Base-by-base conservation (phyloP, 2,329 filamentous ascomycete species). In the Ustulina deusta region DNA sequence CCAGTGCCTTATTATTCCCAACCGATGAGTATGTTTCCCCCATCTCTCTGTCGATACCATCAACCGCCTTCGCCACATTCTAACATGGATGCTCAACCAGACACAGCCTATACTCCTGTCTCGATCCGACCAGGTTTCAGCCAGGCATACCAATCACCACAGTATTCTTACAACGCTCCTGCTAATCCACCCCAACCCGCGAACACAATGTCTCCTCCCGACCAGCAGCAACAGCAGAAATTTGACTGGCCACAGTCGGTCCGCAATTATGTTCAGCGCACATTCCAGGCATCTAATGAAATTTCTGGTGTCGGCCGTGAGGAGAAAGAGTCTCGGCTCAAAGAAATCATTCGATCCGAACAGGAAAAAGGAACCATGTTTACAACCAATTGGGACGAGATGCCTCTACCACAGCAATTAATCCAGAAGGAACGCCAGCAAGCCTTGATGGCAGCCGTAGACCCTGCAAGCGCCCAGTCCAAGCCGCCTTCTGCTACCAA, bases 291-390 rank as follows among this genome's bases (percentile, higher is more conserved):
- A 29, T 87, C 89, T 66, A 92, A 94, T 77, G 83, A 90, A 71
- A 86, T 92, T 69, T 75, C 86, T 5, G 85, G 87, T 44, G 87
- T 94, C 52, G 79, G 83, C 58, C 86, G 87, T 61, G 75, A 85
- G 61, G 93, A 97, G 65, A 91, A 97, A 85, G 92, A 97, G 79
- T 84, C 85, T 68, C 97, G 94, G 77, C 84, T 99, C 71, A 97
- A 95, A 80, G 83, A 90, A 68, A 91, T 94, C 73, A 97, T 99
- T 78, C 93, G 91, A 69, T 85, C 90, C 62, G 93, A 93, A 70
- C 94, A 93, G 72, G 91, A 95, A 74, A 87, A 83, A 73, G 87
- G 91, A 72, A 86, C 87, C 63, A 87, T 97, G 76, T 85, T 91
- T 77, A 85, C 85, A 29, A 89, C 93, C 78, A 88, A 97, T 82